Evolutionary conservation across 1,139 yeast genomes (phyloP).

Genomic region (Hyphopichia fennica): DNA sequence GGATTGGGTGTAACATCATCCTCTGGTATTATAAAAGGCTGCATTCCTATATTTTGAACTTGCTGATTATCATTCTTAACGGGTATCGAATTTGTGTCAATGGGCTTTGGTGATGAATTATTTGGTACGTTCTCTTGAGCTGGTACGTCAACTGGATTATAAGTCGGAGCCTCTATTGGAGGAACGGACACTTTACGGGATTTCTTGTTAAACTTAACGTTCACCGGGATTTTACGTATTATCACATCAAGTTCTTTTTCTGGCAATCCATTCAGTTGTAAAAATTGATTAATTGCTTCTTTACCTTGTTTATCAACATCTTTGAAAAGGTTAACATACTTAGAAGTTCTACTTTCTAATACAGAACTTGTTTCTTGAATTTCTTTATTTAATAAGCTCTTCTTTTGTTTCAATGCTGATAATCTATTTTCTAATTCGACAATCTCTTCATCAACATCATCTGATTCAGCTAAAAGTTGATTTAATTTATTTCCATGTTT

Average conservation of each 20-base stretch:
- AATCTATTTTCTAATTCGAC: constrained; percentile 39
- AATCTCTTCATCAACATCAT: constrained; percentile 43
- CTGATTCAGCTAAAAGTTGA: constrained; percentile 34
- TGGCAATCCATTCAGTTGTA: constrained; percentile 24
- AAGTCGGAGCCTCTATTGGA: too few species aligned
- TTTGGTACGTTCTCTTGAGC: background rate
- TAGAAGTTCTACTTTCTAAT: constrained; percentile 50
- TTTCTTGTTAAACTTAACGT: constrained; percentile 24
- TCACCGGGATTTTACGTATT: constrained; percentile 25
- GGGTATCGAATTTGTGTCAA: background rate
- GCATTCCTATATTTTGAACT: constrained; percentile 2
- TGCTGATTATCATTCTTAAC: background rate
- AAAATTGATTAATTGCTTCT: constrained; percentile 26
- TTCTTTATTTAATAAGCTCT: constrained; percentile 38
- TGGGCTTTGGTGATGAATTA: background rate
- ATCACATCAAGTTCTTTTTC: constrained; percentile 18
- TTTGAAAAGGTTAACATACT: constrained; percentile 41
- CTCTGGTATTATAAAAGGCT: background rate
- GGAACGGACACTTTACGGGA: background rate
- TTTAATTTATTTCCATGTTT: constrained; percentile 47
- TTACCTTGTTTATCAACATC: constrained; percentile 42
- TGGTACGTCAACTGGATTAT: background rate
- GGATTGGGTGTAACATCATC: background rate
- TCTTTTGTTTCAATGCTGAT: constrained; percentile 34
- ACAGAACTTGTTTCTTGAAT: constrained; percentile 53